phyloP scores from a whole-genome alignment of 208 protist species.

The Leishmania turanica region DNA sequence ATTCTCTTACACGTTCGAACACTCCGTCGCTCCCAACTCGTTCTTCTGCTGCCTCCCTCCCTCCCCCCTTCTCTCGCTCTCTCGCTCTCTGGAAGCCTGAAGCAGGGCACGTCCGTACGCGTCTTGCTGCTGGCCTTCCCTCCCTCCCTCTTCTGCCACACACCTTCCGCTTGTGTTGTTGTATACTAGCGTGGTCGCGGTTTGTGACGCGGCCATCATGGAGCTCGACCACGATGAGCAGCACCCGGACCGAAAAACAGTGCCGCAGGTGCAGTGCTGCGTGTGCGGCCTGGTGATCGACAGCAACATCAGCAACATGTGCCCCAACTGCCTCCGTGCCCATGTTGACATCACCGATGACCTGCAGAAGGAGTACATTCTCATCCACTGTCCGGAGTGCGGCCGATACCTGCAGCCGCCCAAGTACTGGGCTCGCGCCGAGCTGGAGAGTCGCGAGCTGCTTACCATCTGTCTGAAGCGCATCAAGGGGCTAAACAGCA shows the following conservation, averaged over 20 bases:
- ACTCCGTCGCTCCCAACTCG: neutral
- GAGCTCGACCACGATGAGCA: slow-evolving; percentile 43
- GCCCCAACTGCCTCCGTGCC: slow-evolving; percentile 96
- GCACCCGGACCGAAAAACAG: slow-evolving; percentile 47
- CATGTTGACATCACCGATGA: slow-evolving; percentile 99
- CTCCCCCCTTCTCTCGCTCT: neutral
- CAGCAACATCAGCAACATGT: slow-evolving; percentile 99
- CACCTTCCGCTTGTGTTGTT: neutral
- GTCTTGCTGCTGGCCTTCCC: neutral
- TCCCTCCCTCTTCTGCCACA: neutral
- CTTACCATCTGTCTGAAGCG: slow-evolving; percentile 98
- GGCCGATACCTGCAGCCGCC: slow-evolving; percentile 97
- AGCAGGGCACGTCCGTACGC: neutral
- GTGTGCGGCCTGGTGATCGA: slow-evolving; percentile 96
- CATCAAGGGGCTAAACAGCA: slow-evolving; percentile 94
- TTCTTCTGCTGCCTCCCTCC: neutral
- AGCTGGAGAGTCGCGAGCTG: slow-evolving; percentile 98
- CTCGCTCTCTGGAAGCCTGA: neutral
- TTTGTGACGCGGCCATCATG: slow-evolving; percentile 17
- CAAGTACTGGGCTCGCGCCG: slow-evolving; percentile 95
- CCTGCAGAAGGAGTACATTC: slow-evolving; percentile 96
- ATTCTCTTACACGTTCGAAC: neutral
- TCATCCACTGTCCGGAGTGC: slow-evolving; percentile 96
- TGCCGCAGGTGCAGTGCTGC: slow-evolving; percentile 96
- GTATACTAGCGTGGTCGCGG: neutral